Conservation (phyloP, 208 protist species). For the Acanthamoeba sp. region DNA sequence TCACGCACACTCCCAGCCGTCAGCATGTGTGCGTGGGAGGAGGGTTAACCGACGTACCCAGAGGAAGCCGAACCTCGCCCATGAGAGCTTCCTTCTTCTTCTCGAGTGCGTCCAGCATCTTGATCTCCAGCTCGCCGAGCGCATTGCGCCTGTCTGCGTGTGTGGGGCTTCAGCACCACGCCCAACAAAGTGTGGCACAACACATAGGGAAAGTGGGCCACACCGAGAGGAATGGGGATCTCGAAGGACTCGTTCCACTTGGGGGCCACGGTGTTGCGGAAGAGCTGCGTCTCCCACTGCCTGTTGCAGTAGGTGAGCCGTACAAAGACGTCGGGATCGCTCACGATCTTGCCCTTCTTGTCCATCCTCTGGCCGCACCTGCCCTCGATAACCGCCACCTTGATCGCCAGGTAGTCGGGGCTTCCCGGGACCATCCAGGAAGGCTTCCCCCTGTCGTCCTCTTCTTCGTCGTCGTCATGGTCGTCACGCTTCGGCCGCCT, state of each 20-base stretch:
- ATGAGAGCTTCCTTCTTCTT: not conserved
- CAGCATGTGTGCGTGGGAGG: too few relatives aligned
- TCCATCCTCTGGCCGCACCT: not conserved
- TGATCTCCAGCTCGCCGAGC: constrained; percentile 18
- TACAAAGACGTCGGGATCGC: not conserved
- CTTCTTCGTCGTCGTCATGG: not conserved
- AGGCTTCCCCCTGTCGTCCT: not conserved
- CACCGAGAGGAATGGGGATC: not conserved
- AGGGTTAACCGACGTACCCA: not conserved
- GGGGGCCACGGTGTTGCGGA: constrained; percentile 1
- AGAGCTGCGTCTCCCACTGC: not conserved
- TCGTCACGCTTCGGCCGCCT: too few relatives aligned
- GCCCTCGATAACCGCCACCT: constrained; percentile 3
- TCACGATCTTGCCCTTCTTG: not conserved
- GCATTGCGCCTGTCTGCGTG: constrained; percentile 6
- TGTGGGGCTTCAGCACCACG: too few relatives aligned
- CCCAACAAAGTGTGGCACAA: too few relatives aligned
- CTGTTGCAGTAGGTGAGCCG: constrained; percentile 4
- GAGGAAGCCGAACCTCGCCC: not conserved
- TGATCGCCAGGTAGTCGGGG: constrained; percentile 6
- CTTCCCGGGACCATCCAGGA: constrained; percentile 12
- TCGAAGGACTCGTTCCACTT: constrained; percentile 51
- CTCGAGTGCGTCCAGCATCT: not conserved
- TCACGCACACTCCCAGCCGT: too few relatives aligned
- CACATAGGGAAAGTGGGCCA: too few relatives aligned